These are phyloP conservation scores for Chaetomidium leptoderma DNA, from an alignment of 495 filamentous ascomycete species.

Conservation along the genomic window DNA sequence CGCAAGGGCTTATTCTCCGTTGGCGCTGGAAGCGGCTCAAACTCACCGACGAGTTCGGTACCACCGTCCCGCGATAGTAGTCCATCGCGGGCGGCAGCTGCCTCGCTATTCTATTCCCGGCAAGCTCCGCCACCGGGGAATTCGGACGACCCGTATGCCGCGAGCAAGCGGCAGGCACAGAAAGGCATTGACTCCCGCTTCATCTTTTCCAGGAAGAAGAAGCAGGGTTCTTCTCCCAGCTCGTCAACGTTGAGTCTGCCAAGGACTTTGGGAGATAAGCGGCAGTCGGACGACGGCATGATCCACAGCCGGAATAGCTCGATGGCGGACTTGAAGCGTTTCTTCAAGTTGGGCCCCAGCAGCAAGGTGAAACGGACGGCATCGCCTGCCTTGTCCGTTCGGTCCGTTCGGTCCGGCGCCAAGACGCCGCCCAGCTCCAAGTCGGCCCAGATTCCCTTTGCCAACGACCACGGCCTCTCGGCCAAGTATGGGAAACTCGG, in stretches of 20 bases:
- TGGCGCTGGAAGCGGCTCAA: slow-evolving; percentile 57
- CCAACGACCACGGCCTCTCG: slow-evolving; percentile 84
- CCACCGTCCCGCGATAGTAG: slow-evolving; percentile 62
- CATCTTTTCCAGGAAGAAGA: slow-evolving; percentile 62
- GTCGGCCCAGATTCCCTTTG: slow-evolving; percentile 75
- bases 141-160: slow-evolving; percentile 82
- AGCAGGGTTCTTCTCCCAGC: slow-evolving; percentile 37
- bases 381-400: slow-evolving; percentile 52
- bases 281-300: slow-evolving; percentile 29
- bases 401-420: slow-evolving; percentile 49
- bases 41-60: slow-evolving; percentile 58
- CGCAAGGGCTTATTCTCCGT: slow-evolving; percentile 68
- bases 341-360: slow-evolving; percentile 67
- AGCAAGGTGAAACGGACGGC: slow-evolving; percentile 63
- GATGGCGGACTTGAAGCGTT: slow-evolving; percentile 91
- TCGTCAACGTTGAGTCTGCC: slow-evolving; percentile 46
- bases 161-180: slow-evolving; percentile 72
- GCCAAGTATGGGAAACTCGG: slow-evolving; percentile 95
- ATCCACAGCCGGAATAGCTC: slow-evolving; percentile 64
- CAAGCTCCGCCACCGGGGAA: slow-evolving; percentile 79
- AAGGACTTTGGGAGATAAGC: slow-evolving; percentile 31
- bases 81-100: slow-evolving; percentile 55
- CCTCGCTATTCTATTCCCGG: slow-evolving; percentile 55
- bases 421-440: slow-evolving; percentile 56
- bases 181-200: slow-evolving; percentile 75